phyloP scores from a whole-genome alignment of 2,329 filamentous ascomycete species.

The Beauveria rudraprayagi region DNA sequence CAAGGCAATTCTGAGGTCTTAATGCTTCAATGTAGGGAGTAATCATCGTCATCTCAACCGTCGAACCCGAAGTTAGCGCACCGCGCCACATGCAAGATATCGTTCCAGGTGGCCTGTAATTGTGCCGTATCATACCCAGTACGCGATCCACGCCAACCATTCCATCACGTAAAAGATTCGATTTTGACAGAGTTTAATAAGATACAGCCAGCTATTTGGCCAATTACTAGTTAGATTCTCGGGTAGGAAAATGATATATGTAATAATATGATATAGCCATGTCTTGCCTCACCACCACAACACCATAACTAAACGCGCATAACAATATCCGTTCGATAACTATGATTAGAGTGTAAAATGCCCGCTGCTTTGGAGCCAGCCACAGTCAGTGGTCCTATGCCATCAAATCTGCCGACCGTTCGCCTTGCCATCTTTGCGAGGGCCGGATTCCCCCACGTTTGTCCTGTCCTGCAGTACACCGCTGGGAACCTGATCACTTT shows the following conservation, averaged over 20 bases:
- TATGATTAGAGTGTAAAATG: slow-evolving; percentile 4
- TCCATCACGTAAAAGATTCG: slow-evolving; percentile 1
- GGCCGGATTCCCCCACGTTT: slow-evolving; percentile 24
- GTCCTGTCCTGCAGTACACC: slow-evolving; percentile 28
- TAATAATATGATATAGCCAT: neutral
- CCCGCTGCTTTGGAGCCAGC: neutral
- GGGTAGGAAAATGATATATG: neutral
- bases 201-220: neutral
- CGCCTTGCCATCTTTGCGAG: slow-evolving; percentile 24
- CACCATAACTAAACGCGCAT: slow-evolving; percentile 1
- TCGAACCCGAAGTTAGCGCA: neutral
- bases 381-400: neutral
- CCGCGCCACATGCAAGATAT: neutral
- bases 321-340: slow-evolving; percentile 6
- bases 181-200: neutral
- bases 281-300: slow-evolving; percentile 3
- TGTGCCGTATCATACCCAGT: neutral
- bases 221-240: slow-evolving; percentile 1
- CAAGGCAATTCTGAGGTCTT: neutral
- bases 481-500: slow-evolving; percentile 20
- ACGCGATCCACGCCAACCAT: slow-evolving; percentile 2
- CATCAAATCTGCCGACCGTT: slow-evolving; percentile 23
- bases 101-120: neutral
- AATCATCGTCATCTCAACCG: neutral
- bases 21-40: neutral